Conservation (phyloP, 176 grass and related monocot species). For the Zea luxurians region DNA sequence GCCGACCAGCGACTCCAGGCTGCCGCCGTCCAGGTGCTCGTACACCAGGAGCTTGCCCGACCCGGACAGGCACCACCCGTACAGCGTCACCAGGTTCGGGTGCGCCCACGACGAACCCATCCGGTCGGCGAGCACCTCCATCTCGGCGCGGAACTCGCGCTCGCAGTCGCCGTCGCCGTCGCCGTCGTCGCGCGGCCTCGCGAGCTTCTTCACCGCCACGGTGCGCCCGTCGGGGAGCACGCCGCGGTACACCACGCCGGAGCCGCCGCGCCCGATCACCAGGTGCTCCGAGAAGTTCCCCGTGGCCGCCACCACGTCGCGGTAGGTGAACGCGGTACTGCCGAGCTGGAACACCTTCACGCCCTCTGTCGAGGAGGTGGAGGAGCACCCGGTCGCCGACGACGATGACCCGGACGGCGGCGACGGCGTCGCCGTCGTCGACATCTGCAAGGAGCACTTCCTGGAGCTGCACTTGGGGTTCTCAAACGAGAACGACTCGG, state of each 20-base stretch:
- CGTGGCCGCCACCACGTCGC: slow-evolving; percentile 78
- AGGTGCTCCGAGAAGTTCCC: slow-evolving; percentile 64
- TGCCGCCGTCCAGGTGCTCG: slow-evolving; percentile 87
- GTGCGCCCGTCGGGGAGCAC: slow-evolving; percentile 69
- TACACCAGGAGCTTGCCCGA: slow-evolving; percentile 78
- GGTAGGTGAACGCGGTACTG: slow-evolving; percentile 65
- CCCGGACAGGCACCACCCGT: slow-evolving; percentile 86
- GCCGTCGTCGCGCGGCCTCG: slow-evolving; percentile 31
- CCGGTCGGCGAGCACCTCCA: slow-evolving; percentile 71
- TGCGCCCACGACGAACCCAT: slow-evolving; percentile 65
- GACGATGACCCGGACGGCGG: slow-evolving; percentile 30
- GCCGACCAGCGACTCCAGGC: slow-evolving; percentile 57
- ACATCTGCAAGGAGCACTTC: slow-evolving; percentile 38
- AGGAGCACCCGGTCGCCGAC: slow-evolving; percentile 41
- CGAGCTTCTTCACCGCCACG: slow-evolving; percentile 84
- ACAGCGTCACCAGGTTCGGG: slow-evolving; percentile 80
- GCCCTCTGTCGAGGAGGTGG: slow-evolving; percentile 27
- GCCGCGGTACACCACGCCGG: slow-evolving; percentile 82
- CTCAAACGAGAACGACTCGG: slow-evolving; percentile 28
- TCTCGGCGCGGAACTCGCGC: slow-evolving; percentile 89
- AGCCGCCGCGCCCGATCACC: slow-evolving; percentile 77
- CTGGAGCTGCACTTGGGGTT: slow-evolving; percentile 41
- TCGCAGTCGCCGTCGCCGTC: slow-evolving; percentile 52
- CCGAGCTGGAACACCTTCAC: slow-evolving; percentile 74
- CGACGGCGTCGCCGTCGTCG: slow-evolving; percentile 26